Percentiles rank a stretch among this genome's conserved stretches.
These are phyloP conservation scores for Amaranthus hypochondriacus DNA, from an alignment of 148 eudicot genomes.

Conservation along the genomic window DNA sequence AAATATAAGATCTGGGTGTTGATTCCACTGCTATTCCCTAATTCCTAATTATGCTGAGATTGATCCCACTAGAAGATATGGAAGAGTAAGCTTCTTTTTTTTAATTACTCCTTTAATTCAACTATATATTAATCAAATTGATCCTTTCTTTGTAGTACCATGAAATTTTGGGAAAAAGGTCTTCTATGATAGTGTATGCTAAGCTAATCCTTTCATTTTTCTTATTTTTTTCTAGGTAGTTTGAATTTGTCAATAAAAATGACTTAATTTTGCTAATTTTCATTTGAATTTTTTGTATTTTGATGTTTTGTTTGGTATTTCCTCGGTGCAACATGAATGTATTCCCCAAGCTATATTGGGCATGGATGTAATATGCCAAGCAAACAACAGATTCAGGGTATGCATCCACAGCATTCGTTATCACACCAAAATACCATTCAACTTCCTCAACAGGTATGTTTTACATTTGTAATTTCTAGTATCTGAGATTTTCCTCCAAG, in stretches of 20 bases:
- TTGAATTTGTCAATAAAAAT: background rate
- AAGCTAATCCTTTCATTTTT: background rate
- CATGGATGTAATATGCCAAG: no score
- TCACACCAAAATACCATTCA: no score
- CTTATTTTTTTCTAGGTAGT: background rate
- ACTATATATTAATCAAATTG: background rate
- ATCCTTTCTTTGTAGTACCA: constrained; percentile 41
- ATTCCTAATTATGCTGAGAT: constrained; percentile 64
- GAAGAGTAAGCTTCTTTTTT: constrained; percentile 44
- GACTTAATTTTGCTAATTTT: background rate
- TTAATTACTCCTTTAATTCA: background rate
- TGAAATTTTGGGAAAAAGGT: constrained; percentile 82
- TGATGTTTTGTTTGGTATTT: background rate
- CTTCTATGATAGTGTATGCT: constrained; percentile 79
- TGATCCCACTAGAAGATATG: constrained; percentile 93
- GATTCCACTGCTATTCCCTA: no score
- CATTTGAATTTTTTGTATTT: background rate
- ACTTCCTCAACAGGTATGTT: no score
- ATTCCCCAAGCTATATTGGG: no score
- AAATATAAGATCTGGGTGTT: no score
- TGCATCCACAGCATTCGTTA: no score
- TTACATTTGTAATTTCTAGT: no score
- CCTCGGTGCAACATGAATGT: no score
- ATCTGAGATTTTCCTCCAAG: no score
- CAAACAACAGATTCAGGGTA: no score